Evolutionary conservation across 129 eudicot species (phyloP).

Genomic region (Smallanthus sonchifolius): DNA sequence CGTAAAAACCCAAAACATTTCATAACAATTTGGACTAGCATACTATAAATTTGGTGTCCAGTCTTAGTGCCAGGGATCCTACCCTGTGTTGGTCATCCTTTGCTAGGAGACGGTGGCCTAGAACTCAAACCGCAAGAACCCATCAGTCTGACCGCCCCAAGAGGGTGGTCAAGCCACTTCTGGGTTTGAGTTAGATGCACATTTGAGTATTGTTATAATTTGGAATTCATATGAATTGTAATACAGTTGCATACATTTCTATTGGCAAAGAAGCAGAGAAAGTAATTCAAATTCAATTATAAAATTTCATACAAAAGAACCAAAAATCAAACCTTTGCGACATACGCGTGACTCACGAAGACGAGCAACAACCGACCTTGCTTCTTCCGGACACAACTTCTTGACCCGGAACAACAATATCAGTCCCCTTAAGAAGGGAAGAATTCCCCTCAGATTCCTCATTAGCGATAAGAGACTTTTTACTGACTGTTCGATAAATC

Average conservation of each 20-base stretch:
- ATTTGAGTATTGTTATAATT: neutral
- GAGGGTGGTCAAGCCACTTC: constrained; percentile 53
- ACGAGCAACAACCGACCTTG: constrained; percentile 55
- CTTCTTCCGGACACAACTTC: constrained; percentile 41
- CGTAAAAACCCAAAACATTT: neutral
- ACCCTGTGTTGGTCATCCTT: constrained; percentile 28
- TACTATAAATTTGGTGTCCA: constrained; percentile 13
- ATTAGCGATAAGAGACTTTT: constrained; percentile 73
- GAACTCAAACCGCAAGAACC: constrained; percentile 18
- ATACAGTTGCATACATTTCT: neutral
- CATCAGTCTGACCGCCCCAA: constrained; percentile 29
- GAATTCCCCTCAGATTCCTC: constrained; percentile 64
- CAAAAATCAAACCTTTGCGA: neutral
- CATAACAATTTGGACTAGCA: neutral
- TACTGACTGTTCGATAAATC: constrained; percentile 63
- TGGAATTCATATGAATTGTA: neutral
- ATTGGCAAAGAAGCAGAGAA: neutral
- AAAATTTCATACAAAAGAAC: neutral
- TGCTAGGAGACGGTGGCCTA: constrained; percentile 38
- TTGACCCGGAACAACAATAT: constrained; percentile 56
- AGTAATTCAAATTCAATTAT: neutral
- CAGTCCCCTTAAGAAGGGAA: constrained; percentile 65
- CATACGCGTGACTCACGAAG: constrained; percentile 32
- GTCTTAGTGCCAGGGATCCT: constrained; percentile 51
- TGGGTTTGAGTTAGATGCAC: constrained; percentile 22